These are phyloP conservation scores for Ambispora gerdemannii DNA, from an alignment of 192 early-diverging fungal species.

Conservation along the genomic window DNA sequence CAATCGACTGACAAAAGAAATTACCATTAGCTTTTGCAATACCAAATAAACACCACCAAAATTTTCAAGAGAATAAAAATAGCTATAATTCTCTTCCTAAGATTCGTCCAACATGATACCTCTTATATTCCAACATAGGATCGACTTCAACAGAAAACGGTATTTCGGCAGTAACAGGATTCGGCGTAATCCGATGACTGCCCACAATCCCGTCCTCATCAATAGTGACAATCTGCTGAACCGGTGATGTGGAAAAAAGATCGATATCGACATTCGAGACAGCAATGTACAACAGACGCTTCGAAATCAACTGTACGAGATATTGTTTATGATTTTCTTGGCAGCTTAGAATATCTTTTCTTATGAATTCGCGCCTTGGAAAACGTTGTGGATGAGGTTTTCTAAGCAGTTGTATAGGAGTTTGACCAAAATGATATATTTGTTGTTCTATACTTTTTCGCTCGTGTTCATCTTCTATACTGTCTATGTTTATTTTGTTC, in stretches of 20 bases:
- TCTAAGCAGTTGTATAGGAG: constrained; percentile 83
- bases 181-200: constrained; percentile 12
- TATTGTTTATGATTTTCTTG: constrained; percentile 14
- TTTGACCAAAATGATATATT: constrained; percentile 90
- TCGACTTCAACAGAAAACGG: constrained; percentile 28
- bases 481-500: constrained; percentile 71
- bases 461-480: constrained; percentile 68
- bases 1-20: constrained; percentile 14
- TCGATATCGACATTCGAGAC: constrained; percentile 11
- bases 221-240: constrained; percentile 24
- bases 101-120: neutral
- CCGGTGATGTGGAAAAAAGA: neutral
- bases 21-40: too few species aligned
- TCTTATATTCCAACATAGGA: constrained; percentile 19
- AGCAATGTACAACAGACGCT: constrained; percentile 1
- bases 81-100: neutral
- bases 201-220: constrained; percentile 28
- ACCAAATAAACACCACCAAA: neutral
- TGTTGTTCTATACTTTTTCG: constrained; percentile 69
- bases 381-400: constrained; percentile 69
- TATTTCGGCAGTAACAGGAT: constrained; percentile 15
- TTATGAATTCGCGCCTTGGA: constrained; percentile 14
- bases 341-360: constrained; percentile 21
- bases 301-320: constrained; percentile 21
- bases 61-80: neutral